Evolutionary conservation across 345 rosid species (phyloP), one percentile per base, ranked within the genome.

Genomic region (Heritiera fomes): DNA sequence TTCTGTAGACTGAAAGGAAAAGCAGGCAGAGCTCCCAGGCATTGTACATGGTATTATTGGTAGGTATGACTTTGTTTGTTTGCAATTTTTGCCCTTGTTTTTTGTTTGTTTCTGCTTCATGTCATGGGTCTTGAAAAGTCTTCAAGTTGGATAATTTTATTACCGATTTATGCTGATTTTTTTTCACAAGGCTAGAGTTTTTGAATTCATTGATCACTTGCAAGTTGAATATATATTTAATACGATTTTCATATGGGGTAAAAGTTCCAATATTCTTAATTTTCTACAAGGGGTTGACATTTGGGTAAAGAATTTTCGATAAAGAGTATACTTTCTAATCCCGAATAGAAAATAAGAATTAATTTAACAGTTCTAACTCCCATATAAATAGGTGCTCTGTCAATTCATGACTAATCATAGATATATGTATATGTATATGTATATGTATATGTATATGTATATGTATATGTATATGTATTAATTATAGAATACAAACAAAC

Each of bases 1-100:
- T 11, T 41, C 49, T 40, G 71, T 41, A 40, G 11, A 45, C 73
- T 68, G 34, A 68, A 68, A 68, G 20, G 73, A 68, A 45, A 68
- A 68, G 52, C 53, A 68, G 9, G 32, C 72, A n/a, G 52, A 60
- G 38, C 13, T n/a, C 47, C 70, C 20, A n/a, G 72, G 8, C 72
- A 14, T 64, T 69, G 46, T 8, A 12, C 32, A 23, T 69, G 1
- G 10, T 6, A 69, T 69, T 69, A 69, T 46, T 69, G 73, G 52
- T 69, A 23, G n/a, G n/a, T 28, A 47, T n/a, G 7, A 45, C 3
- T 47, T 69, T 69, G 58, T 47, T 67, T 69, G n/a, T 46, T 68
- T 45, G 32, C 73, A 23, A 20, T 9, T 45, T 45, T 69, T 68
- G 73, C 45, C 55, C 32, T 20, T 68, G 38, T 46, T 10, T 11